A percentile compares a stretch with the other conserved stretches of the same genome.
Conservation (phyloP, 106 monocot genomes). For the Dendrobium catenatum region DNA sequence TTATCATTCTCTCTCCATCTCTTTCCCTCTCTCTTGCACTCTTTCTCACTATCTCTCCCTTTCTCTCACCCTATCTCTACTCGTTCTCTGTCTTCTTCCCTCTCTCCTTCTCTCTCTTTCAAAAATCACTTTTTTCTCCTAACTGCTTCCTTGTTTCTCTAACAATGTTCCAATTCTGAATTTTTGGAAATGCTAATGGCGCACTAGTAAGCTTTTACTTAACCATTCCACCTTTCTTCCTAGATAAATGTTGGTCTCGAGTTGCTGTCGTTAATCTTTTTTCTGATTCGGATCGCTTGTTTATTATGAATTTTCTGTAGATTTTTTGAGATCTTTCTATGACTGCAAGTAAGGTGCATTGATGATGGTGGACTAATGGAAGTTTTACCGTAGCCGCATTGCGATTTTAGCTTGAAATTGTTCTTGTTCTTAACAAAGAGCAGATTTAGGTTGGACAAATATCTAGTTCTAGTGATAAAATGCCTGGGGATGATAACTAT, state of each 20-base stretch:
- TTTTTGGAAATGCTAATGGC: neutral
- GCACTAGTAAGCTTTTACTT: neutral
- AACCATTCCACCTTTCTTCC: neutral
- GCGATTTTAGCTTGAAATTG: neutral
- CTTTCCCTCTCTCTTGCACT: too few relatives aligned
- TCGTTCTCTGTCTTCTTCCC: too few relatives aligned
- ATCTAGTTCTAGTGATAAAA: neutral
- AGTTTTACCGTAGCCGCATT: neutral
- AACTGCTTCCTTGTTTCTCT: neutral
- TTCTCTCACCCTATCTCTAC: too few relatives aligned
- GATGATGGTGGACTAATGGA: neutral
- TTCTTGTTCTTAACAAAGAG: neutral
- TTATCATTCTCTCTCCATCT: too few relatives aligned
- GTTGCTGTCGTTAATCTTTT: neutral
- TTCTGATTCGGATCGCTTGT: neutral
- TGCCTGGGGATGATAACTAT: slow-evolving; percentile 5
- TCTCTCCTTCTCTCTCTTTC: too few relatives aligned
- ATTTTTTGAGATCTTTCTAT: neutral
- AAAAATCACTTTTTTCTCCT: neutral
- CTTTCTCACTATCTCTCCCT: too few relatives aligned
- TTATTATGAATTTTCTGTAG: neutral
- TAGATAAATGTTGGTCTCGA: neutral
- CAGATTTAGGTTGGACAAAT: neutral
- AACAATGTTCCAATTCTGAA: neutral
- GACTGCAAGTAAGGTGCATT: neutral